Conservation (phyloP, 2,329 filamentous ascomycete species). For the Cladosporium sp. region DNA sequence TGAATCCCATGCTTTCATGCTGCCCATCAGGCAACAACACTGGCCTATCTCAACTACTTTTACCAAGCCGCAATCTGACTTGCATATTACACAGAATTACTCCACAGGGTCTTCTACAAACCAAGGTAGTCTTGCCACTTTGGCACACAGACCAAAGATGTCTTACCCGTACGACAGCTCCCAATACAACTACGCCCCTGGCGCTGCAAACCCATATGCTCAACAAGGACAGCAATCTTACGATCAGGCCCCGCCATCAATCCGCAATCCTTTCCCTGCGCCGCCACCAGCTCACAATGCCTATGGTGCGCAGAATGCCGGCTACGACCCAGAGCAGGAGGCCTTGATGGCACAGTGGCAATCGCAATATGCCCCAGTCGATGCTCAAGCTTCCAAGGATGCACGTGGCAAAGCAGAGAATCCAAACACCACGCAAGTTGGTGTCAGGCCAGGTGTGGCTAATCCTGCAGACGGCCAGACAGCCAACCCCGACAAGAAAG, state of each 20-base stretch:
- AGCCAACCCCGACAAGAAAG: constrained; percentile 49
- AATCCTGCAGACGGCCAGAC: constrained; percentile 24
- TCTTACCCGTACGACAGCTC: constrained; percentile 22
- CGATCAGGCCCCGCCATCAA: constrained; percentile 59
- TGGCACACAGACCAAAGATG: constrained; percentile 12
- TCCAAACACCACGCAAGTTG: constrained; percentile 8
- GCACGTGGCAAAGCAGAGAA: constrained; percentile 15
- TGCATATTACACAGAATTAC: background rate
- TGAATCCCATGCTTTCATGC: background rate
- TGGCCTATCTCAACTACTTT: background rate
- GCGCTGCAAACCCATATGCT: constrained; percentile 47
- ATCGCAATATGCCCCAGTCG: constrained; percentile 45
- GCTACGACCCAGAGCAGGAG: constrained; percentile 75
- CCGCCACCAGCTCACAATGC: constrained; percentile 47
- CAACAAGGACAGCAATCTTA: constrained; percentile 35
- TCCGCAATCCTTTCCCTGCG: constrained; percentile 77
- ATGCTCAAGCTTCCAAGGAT: constrained; percentile 3
- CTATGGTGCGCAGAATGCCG: constrained; percentile 36
- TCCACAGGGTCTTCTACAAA: background rate
- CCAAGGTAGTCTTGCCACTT: background rate
- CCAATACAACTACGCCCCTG: constrained; percentile 27
- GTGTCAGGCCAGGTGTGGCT: constrained; percentile 7
- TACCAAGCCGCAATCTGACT: background rate
- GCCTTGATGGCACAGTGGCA: constrained; percentile 95
- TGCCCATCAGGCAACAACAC: background rate